Evolutionary conservation across 495 filamentous ascomycete species (phyloP).

Genomic region (Aspergillus hancockii): DNA sequence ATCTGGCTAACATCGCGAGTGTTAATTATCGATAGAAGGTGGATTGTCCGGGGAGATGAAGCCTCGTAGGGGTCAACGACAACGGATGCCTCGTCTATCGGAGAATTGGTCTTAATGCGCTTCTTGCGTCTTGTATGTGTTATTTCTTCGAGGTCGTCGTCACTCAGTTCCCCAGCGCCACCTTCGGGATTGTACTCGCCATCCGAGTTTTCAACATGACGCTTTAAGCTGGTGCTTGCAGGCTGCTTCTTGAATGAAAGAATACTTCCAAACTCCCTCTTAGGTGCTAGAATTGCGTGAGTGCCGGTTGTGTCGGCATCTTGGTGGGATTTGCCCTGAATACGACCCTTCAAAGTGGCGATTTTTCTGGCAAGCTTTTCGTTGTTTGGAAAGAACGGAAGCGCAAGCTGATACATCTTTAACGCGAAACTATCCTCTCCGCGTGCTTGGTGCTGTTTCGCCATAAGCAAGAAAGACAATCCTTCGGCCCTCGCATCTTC

Average conservation of each 20-base stretch:
- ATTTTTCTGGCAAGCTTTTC: conserved; percentile 81
- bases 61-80: conserved; percentile 32
- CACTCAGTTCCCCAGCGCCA: conserved; percentile 25
- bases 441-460: conserved; percentile 82
- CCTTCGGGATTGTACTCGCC: conserved; percentile 34
- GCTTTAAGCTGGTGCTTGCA: conserved; percentile 31
- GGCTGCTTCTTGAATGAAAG: conserved; percentile 41
- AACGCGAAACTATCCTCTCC: conserved; percentile 79
- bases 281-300: conserved; percentile 23
- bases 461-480: conserved; percentile 81
- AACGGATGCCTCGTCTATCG: conserved; percentile 22
- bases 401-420: conserved; percentile 81
- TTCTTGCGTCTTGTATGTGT: conserved; percentile 43
- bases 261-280: conserved; percentile 40
- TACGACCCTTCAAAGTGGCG: conserved; percentile 60
- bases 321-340: conserved; percentile 39
- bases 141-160: conserved; percentile 38
- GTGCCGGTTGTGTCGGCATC: conserved; percentile 17
- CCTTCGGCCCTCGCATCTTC: conserved; percentile 79
- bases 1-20: conserved; percentile 71
- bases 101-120: conserved; percentile 35
- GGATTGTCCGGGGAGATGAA: conserved; percentile 66
- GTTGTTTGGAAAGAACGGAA: conserved; percentile 85
- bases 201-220: conserved; percentile 35
- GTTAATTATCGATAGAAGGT: conserved; percentile 83